These are phyloP conservation scores for Alisma plantagoaquatica DNA, from an alignment of 106 monocot genomes.

Conservation along the genomic window DNA sequence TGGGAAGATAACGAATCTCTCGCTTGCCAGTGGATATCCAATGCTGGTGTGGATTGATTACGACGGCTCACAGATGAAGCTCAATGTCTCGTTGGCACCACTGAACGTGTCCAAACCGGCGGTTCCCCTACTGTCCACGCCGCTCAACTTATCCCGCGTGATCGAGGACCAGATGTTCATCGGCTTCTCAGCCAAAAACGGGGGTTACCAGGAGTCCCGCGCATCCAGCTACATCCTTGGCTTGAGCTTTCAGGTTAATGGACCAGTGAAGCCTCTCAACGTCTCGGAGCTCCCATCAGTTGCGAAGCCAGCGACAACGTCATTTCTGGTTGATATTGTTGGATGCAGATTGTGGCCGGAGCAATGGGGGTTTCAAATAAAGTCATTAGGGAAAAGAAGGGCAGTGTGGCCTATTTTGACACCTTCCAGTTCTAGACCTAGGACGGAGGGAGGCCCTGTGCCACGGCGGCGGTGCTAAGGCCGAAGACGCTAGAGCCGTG, in stretches of 20 bases:
- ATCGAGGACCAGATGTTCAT: not conserved
- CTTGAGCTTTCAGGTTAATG: slow-evolving; percentile 2
- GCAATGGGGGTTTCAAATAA: too few species aligned
- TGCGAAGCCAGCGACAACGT: not conserved
- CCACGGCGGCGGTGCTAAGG: too few species aligned
- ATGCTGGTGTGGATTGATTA: slow-evolving; percentile 3
- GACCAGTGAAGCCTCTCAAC: not conserved
- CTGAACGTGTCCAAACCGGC: not conserved
- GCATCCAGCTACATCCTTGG: slow-evolving; percentile 1
- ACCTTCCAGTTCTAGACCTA: too few species aligned
- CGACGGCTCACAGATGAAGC: not conserved
- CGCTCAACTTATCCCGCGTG: not conserved
- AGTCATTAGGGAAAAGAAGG: too few species aligned
- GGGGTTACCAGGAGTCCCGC: too few species aligned
- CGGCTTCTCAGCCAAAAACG: not conserved
- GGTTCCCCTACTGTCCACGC: not conserved
- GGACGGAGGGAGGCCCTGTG: too few species aligned
- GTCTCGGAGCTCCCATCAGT: not conserved
- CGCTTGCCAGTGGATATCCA: not conserved
- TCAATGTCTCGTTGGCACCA: slow-evolving; percentile 7
- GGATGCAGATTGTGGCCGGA: too few species aligned
- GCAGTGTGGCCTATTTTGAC: too few species aligned
- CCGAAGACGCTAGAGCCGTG: too few species aligned
- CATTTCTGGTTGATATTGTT: too few species aligned
- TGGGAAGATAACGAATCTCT: not conserved